Evolutionary conservation across 257 asterid genomes (phyloP), one percentile per base, ranked within the genome.

Genomic region (Knoxia roxburghii): DNA sequence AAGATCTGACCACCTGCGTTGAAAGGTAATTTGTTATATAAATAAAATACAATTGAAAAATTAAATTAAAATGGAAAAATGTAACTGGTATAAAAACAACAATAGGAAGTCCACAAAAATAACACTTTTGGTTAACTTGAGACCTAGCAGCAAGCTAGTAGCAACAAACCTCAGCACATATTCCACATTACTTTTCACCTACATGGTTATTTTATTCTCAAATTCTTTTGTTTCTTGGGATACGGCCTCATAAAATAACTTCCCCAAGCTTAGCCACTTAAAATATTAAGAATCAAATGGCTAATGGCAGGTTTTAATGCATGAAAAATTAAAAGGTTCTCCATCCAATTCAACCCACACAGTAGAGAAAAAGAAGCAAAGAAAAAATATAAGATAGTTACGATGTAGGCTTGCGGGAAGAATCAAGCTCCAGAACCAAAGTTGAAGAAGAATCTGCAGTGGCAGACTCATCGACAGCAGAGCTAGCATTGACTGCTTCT

Each of bases 1-100:
- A 78, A 94, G 95, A 79, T 82, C 83, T 26, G 75, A 71, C 99
- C 99, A 94, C 75, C 99, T 94, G 90, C 92, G 80, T 58, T 29
- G 74, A 37, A 50, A 26, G 15, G 48, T 6, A 59, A 12, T 14
- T 3, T 30, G 59, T 50, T 54, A 64, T 20, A 41, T 18, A 14
- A 12, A 75, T 14, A 52, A 30, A 29, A 6, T 32, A 26, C 52
- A 10, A 26, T 43, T 1, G 6, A 50, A 5, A 5, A 2, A 1
- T 45, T 14, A 2, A 45, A 45, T 12, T 12, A 45, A 45, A 12
- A 51, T 10, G 21, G 33, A 23, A 7, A 7, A 60, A 37, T 37
- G 4, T 4, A 74, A 48, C 27, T 64, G 32, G 5, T 24, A 23
- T 27, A 24, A 26, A 48, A 45, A 6, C 9, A 29, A 40, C 11